Percentiles rank a stretch among this genome's conserved stretches.
Conservation (phyloP, 179 eudicot genomes). For the Actinidia chinensis region DNA sequence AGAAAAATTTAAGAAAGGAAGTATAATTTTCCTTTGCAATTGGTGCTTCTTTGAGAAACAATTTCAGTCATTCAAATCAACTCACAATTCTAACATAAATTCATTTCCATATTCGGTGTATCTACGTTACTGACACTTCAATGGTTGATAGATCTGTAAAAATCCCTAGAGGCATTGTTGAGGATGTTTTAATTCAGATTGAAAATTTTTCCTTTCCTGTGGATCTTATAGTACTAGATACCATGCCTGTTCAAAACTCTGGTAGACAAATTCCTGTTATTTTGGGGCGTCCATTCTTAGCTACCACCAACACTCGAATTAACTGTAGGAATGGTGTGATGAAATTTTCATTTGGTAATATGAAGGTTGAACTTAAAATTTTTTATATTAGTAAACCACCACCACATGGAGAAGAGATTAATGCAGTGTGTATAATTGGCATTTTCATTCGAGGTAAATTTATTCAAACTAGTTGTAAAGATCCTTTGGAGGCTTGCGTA, state of each 20-base stretch:
- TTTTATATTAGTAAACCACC: background rate
- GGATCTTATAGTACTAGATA: background rate
- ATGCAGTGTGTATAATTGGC: background rate
- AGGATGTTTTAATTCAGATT: background rate
- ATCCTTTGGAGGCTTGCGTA: background rate
- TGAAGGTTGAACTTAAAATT: background rate
- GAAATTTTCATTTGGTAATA: background rate
- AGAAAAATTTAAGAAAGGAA: no score
- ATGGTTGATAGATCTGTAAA: background rate
- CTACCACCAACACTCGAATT: background rate
- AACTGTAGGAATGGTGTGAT: background rate
- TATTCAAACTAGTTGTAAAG: background rate
- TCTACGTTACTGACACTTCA: background rate
- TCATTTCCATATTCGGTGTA: background rate
- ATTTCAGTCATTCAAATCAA: no score
- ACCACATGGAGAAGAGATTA: background rate
- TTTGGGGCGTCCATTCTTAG: background rate
- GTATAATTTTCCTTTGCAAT: no score
- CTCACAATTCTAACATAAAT: no score
- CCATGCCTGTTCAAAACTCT: background rate
- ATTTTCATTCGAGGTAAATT: background rate
- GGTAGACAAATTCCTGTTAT: background rate
- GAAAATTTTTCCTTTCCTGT: background rate
- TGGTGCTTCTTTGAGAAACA: no score
- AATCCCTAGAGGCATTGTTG: background rate